Percentiles rank a stretch among this genome's conserved stretches.
Conservation (phyloP, 108 stramenopile species). For the Halocafeteria seosinensis region DNA sequence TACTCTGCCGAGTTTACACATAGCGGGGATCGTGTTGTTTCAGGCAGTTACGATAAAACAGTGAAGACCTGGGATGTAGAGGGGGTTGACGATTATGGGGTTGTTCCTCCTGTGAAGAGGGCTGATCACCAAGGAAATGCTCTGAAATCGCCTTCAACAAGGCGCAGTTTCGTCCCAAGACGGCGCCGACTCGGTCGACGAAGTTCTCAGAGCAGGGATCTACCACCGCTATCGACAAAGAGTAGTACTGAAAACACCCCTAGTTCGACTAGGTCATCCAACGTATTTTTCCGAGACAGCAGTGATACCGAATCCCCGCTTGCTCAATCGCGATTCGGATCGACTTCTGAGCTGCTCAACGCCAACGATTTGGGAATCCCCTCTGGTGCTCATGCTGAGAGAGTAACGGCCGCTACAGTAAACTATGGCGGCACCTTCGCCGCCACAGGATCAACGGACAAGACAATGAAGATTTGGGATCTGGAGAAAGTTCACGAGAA, state of each 20-base stretch:
- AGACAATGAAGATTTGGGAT: not conserved
- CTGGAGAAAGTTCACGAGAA: not conserved
- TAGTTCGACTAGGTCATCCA: no score
- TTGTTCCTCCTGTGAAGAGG: not conserved
- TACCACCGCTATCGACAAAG: no score
- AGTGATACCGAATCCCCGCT: no score
- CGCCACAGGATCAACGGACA: not conserved
- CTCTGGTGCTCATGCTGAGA: not conserved
- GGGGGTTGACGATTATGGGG: not conserved
- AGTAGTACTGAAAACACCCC: no score
- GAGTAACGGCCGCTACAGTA: not conserved
- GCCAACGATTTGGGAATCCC: not conserved
- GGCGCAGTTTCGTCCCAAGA: no score
- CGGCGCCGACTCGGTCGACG: no score
- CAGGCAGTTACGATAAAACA: not conserved
- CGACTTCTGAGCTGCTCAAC: no score
- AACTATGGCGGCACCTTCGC: not conserved
- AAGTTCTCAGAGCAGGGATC: no score
- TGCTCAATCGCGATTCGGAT: no score
- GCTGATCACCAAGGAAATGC: not conserved
- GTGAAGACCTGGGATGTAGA: not conserved
- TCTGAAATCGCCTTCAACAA: no score
- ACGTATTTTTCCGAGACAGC: no score
- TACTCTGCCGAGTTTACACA: not conserved
- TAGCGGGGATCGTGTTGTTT: not conserved